Conservation (phyloP, 306 rosid species). For the Acacia melanoxylon region DNA sequence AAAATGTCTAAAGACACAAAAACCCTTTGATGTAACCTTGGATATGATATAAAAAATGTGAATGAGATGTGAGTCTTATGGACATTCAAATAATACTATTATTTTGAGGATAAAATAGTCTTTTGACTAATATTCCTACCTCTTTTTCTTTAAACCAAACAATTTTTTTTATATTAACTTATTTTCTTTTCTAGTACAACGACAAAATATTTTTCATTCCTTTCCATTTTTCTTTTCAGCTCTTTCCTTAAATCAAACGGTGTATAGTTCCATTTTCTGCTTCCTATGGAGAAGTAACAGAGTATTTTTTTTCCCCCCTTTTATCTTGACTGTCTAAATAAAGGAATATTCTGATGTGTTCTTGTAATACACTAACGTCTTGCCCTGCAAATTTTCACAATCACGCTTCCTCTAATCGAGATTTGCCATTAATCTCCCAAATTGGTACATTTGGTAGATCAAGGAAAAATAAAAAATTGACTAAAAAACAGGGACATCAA, state of each 20-base stretch:
- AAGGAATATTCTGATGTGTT: neutral
- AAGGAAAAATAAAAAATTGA: neutral
- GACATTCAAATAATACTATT: too few species aligned
- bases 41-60: too few species aligned
- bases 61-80: too few species aligned
- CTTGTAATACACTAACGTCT: neutral
- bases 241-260: neutral
- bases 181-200: too few species aligned
- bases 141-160: too few species aligned
- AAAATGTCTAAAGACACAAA: too few species aligned
- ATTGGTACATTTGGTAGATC: neutral
- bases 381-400: neutral
- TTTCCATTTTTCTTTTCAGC: too few species aligned
- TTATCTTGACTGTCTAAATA: neutral
- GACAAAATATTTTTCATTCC: too few species aligned
- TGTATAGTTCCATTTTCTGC: neutral
- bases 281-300: neutral
- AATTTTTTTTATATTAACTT: rapidly evolving
- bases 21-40: too few species aligned
- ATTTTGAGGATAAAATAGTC: too few species aligned
- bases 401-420: neutral
- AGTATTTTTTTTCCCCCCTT: neutral
- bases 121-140: too few species aligned
- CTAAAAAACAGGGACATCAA: neutral
- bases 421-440: constrained; percentile 2